A percentile compares a stretch with the other conserved stretches of the same genome.
These are phyloP conservation scores for Colletotrichum limetticola DNA, from an alignment of 2,329 filamentous ascomycete genomes.

Conservation along the genomic window DNA sequence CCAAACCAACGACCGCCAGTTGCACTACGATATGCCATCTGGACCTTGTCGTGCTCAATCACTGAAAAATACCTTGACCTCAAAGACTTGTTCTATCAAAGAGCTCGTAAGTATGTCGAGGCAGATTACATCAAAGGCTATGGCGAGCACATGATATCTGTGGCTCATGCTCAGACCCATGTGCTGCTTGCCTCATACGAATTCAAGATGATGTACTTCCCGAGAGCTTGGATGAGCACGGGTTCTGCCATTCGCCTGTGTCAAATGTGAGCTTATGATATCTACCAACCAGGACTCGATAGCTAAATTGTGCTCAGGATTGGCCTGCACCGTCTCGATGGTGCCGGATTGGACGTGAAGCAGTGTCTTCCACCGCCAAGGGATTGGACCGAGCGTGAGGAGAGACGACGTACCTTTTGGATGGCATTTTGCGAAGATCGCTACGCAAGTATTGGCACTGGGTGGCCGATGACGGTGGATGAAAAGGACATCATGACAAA, in stretches of 20 bases:
- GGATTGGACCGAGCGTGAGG: conserved; percentile 95
- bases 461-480: conserved; percentile 95
- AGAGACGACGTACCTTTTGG: conserved; percentile 94
- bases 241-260: conserved; percentile 83
- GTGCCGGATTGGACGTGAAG: conserved; percentile 86
- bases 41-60: conserved; percentile 90
- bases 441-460: conserved; percentile 94
- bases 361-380: conserved; percentile 86
- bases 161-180: conserved; percentile 89
- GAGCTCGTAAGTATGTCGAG: conserved; percentile 90
- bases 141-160: conserved; percentile 87
- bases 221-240: conserved; percentile 92
- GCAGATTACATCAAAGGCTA: conserved; percentile 91
- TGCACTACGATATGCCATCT: conserved; percentile 92
- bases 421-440: conserved; percentile 90
- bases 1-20: conserved; percentile 87
- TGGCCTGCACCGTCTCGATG: conserved; percentile 88
- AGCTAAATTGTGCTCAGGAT: conserved; percentile 70
- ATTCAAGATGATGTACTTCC: conserved; percentile 98
- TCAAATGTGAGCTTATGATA: conserved; percentile 73
- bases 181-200: conserved; percentile 84
- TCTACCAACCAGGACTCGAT: not conserved
- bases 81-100: conserved; percentile 89
- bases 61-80: conserved; percentile 83
- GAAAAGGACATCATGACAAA: conserved; percentile 91